phyloP scores from a whole-genome alignment of 2,329 filamentous ascomycete genomes.

The Aureobasidium sp. region DNA sequence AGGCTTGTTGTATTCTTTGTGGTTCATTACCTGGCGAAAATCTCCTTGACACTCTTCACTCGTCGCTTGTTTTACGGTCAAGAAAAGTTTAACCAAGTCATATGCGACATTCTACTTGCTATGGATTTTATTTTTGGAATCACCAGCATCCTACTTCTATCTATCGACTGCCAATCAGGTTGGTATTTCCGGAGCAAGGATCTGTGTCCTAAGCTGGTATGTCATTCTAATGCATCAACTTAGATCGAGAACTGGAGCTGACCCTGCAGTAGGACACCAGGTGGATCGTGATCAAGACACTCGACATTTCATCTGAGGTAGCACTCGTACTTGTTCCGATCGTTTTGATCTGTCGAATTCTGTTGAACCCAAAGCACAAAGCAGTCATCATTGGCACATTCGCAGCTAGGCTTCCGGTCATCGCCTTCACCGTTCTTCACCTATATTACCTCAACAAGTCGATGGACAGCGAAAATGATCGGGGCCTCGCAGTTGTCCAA shows the following conservation, averaged over 20 bases:
- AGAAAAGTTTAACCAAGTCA: not conserved
- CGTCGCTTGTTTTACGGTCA: slow-evolving; percentile 12
- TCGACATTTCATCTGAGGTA: slow-evolving; percentile 12
- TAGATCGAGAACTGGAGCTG: not conserved
- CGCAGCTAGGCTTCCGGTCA: slow-evolving; percentile 1
- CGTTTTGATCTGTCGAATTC: slow-evolving; percentile 7
- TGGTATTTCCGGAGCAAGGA: not conserved
- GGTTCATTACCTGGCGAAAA: slow-evolving; percentile 12
- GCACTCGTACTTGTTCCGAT: slow-evolving; percentile 11
- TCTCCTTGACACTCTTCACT: slow-evolving; percentile 12
- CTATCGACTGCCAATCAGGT: not conserved
- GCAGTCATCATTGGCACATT: not conserved
- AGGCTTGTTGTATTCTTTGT: slow-evolving; percentile 4
- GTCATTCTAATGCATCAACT: not conserved
- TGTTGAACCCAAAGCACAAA: slow-evolving; percentile 11
- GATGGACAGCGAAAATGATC: not conserved
- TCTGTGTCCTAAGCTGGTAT: not conserved
- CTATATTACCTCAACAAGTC: not conserved
- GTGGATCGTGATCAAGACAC: slow-evolving; percentile 9
- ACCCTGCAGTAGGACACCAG: not conserved
- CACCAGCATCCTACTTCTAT: not conserved
- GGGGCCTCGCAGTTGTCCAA: not conserved
- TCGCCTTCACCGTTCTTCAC: not conserved
- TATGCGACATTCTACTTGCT: not conserved
- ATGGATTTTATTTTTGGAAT: not conserved